These are phyloP conservation scores for Rhypophila decipiens DNA, from an alignment of 495 filamentous ascomycete species.

Conservation along the genomic window DNA sequence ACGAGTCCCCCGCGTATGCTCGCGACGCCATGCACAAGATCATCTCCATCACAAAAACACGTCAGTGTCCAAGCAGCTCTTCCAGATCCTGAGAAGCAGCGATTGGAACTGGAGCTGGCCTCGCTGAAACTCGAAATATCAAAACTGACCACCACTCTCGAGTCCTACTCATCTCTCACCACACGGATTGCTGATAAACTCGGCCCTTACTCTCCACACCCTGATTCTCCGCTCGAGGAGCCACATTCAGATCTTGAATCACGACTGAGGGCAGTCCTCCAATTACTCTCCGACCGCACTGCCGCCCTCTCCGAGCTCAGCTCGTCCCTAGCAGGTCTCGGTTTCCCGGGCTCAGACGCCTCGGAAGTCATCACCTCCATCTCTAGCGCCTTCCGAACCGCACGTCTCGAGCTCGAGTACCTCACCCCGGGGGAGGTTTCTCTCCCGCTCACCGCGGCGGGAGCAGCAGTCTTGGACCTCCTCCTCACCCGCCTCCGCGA, in stretches of 20 bases:
- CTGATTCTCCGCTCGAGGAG: background rate
- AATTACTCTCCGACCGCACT: conserved; percentile 33
- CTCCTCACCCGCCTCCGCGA: conserved; percentile 36
- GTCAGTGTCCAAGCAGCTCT: conserved; percentile 29
- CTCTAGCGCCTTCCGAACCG: conserved; percentile 50
- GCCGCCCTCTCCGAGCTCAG: conserved; percentile 29
- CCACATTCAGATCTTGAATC: conserved; percentile 22
- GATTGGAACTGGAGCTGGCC: conserved; percentile 29
- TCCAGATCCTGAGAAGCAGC: conserved; percentile 39
- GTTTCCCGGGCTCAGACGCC: conserved; percentile 46
- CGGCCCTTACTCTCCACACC: conserved; percentile 4
- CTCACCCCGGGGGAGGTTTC: conserved; percentile 56
- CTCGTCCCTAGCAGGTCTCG: conserved; percentile 39
- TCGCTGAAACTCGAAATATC: conserved; percentile 32
- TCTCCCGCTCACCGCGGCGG: conserved; percentile 37
- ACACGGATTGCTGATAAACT: conserved; percentile 28
- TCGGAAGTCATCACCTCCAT: conserved; percentile 49
- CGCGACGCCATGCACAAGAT: conserved; percentile 30
- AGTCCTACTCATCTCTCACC: conserved; percentile 29
- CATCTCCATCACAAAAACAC: conserved; percentile 10
- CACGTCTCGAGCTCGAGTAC: conserved; percentile 61
- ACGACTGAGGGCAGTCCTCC: conserved; percentile 26
- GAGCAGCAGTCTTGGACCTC: conserved; percentile 42
- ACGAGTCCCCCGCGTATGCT: conserved; percentile 31
- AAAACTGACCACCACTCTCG: conserved; percentile 32